Conservation (phyloP, 2,329 filamentous ascomycete species). For the Elsinoe ampelina region DNA sequence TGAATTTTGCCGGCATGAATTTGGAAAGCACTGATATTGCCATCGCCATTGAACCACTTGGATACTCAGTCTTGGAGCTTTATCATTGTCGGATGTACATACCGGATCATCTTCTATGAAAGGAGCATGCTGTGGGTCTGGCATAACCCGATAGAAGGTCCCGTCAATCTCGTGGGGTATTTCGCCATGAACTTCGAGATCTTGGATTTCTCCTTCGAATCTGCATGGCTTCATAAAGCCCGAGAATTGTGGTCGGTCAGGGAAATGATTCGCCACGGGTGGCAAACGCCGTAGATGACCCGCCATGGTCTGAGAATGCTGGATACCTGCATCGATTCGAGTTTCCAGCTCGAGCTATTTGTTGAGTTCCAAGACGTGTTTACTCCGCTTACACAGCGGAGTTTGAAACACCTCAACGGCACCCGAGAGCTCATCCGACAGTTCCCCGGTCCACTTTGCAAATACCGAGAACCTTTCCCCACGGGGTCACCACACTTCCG, state of each 20-base stretch:
- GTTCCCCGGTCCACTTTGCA: background rate
- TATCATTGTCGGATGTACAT: conserved; percentile 18
- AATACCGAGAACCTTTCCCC: too few species aligned
- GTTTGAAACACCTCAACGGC: background rate
- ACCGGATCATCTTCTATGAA: conserved; percentile 33
- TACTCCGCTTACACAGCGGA: background rate
- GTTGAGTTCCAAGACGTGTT: too few species aligned
- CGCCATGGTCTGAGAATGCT: background rate
- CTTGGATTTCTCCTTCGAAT: conserved; percentile 31
- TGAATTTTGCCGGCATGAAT: conserved; percentile 35
- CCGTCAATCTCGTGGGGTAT: conserved; percentile 28
- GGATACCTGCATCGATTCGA: too few species aligned
- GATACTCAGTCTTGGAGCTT: conserved; percentile 27
- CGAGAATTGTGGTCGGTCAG: conserved; percentile 19
- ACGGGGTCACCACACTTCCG: too few species aligned
- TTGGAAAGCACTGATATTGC: conserved; percentile 34
- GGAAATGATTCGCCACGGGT: conserved; percentile 8
- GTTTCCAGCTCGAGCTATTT: too few species aligned
- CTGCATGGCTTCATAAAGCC: conserved; percentile 27
- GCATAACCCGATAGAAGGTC: conserved; percentile 39
- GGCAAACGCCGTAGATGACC: background rate
- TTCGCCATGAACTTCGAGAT: conserved; percentile 25
- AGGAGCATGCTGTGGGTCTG: conserved; percentile 47
- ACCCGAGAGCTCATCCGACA: background rate
- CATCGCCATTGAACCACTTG: conserved; percentile 37